These are phyloP conservation scores for Melampsora allii-populina DNA, from an alignment of 1,284 basidiomycete species.

Conservation along the genomic window DNA sequence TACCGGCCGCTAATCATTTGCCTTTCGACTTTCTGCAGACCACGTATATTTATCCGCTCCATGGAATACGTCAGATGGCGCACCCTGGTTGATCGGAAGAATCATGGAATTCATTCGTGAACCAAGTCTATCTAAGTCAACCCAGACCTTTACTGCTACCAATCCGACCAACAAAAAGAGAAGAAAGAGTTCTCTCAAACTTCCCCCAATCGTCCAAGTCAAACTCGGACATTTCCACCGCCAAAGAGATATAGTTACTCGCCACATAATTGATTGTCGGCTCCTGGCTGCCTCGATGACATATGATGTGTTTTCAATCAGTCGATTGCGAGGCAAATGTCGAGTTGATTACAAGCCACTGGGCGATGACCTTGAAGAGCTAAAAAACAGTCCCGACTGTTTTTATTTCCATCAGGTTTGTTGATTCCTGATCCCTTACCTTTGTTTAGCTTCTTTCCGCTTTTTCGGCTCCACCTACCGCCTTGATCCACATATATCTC, in stretches of 20 bases:
- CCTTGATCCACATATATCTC: neutral
- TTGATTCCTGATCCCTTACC: neutral
- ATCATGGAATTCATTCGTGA: conserved; percentile 44
- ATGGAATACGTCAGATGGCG: conserved; percentile 41
- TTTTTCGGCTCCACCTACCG: neutral
- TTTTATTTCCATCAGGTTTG: conserved; percentile 44
- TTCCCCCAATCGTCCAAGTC: conserved; percentile 25
- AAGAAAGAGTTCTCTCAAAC: conserved; percentile 15
- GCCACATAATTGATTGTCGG: conserved; percentile 42
- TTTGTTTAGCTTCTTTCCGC: neutral
- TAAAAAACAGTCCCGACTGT: conserved; percentile 36
- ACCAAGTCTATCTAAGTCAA: neutral
- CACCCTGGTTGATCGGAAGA: conserved; percentile 42
- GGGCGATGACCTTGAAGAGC: conserved; percentile 30
- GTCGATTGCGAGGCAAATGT: conserved; percentile 43
- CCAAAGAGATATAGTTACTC: conserved; percentile 38
- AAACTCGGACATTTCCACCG: conserved; percentile 42
- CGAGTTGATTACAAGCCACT: conserved; percentile 22
- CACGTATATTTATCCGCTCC: conserved; percentile 41
- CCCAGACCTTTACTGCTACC: neutral
- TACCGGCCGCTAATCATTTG: neutral
- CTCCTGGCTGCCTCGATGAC: conserved; percentile 42
- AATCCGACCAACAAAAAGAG: conserved; percentile 20
- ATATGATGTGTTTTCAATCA: conserved; percentile 40
- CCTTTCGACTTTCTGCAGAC: conserved; percentile 10